Evolutionary conservation across 169 alveolate species (phyloP).

Genomic region (Eimeria acervulina): DNA sequence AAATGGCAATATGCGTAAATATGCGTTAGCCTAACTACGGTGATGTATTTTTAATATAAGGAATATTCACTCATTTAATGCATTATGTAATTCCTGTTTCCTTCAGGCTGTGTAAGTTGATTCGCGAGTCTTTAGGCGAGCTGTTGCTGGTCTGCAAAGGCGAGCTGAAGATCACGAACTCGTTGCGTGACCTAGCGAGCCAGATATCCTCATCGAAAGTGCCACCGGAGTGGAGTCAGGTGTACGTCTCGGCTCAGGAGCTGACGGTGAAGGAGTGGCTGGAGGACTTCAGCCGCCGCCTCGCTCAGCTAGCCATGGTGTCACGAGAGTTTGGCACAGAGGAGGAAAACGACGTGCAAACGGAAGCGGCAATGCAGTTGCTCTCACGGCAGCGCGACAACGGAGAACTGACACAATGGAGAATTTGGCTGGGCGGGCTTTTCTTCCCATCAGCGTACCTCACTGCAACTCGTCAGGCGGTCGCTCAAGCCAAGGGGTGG

Average conservation of each 20-base stretch:
- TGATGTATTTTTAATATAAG: not conserved
- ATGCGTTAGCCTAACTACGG: no score
- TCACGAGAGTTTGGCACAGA: constrained; percentile 81
- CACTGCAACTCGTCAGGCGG: constrained; percentile 88
- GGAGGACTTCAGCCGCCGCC: constrained; percentile 91
- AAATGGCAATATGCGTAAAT: not conserved
- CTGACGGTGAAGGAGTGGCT: constrained; percentile 94
- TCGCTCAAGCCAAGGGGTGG: constrained; percentile 82
- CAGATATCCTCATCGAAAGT: constrained; percentile 90
- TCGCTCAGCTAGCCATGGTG: constrained; percentile 88
- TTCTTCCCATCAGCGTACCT: constrained; percentile 87
- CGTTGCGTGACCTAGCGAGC: constrained; percentile 89
- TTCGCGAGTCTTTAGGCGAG: constrained; percentile 88
- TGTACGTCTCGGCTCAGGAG: constrained; percentile 87
- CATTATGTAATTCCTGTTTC: not conserved
- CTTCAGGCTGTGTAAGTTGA: constrained; percentile 87
- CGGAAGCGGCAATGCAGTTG: constrained; percentile 54
- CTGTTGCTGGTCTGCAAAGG: constrained; percentile 92
- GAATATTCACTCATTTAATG: not conserved
- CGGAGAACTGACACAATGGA: constrained; percentile 81
- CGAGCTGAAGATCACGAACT: constrained; percentile 90
- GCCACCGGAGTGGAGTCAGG: constrained; percentile 92
- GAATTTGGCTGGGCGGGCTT: constrained; percentile 85
- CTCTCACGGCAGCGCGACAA: constrained; percentile 77
- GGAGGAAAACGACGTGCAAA: constrained; percentile 80